Evolutionary conservation across 2,329 filamentous ascomycete species (phyloP), one percentile per base, ranked within the genome.

Genomic region (Cordyceps farinosa): DNA sequence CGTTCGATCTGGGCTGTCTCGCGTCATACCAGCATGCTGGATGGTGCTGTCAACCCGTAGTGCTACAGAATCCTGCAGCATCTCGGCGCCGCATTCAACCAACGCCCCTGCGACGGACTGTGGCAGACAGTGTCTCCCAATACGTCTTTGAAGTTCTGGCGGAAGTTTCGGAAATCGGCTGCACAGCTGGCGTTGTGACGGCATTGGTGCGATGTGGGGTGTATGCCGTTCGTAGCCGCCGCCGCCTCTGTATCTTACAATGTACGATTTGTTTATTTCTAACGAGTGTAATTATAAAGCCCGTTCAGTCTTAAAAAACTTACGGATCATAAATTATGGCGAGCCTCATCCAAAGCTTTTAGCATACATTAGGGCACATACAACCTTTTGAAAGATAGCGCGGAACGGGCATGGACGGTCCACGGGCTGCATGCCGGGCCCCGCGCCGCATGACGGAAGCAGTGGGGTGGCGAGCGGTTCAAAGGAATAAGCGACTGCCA

Each of bases 371-470:
- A 15, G 34, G 34, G 5, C 8, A 45, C 13, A 7, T 10, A 45
- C 3, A 44, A 30, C 11, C 22, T 3, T 15, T 1, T 2, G 8
- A 2, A 22, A 4, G 51, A 10, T 30, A 47, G 13, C 29, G 42
- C 54, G 54, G 54, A 57, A 57, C 13, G 44, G 27, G 13, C 38
- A 40, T 11, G 38, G 11, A 15, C 7, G 9, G 29, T 32, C n/a
- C 11, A 45, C 38, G 11, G 30, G 8, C 7, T 15, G n/a, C 17
- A 47, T 15, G 30, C 54, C 44, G 44, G 47, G 54, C 54, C 54
- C 42, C 54, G 54, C 54, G 54, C 54, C 52, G 38, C 38, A 57
- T 57, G 54, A 57, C 54, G 54, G 54, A 57, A 57, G 54, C 29
- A 30, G 54, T 57, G 54, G 54, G 54, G 54, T 57, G 30, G 42